Conservation (phyloP, 768 basidiomycete species). For the Pseudohyphozyma bogoriensis region DNA sequence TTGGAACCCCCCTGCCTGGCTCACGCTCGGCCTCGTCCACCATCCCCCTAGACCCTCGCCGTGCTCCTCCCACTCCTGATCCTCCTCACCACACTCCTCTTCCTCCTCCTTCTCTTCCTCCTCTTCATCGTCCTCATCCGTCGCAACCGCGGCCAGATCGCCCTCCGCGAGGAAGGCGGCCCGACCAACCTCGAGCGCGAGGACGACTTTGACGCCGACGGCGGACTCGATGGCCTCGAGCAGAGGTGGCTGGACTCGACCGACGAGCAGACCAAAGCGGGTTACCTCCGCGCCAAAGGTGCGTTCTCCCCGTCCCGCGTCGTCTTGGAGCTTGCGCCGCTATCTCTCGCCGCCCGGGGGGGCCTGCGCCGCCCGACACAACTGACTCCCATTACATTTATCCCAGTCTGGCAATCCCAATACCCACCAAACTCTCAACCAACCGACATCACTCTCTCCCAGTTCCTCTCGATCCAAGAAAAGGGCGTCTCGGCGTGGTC, state of each 20-base stretch:
- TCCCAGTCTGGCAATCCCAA: conserved; percentile 53
- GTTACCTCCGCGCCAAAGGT: conserved; percentile 85
- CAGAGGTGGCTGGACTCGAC: conserved; percentile 83
- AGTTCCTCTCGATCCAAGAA: conserved; percentile 97
- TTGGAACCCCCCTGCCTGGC: background rate
- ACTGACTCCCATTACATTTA: no score
- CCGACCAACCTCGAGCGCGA: conserved; percentile 88
- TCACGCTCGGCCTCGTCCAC: background rate
- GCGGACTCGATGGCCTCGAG: conserved; percentile 86
- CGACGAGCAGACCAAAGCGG: conserved; percentile 53
- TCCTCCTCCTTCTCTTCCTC: conserved; percentile 87
- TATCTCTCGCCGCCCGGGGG: background rate
- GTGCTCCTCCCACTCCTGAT: conserved; percentile 86
- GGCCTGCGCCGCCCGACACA: background rate
- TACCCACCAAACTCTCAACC: conserved; percentile 86
- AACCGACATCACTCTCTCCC: conserved; percentile 94
- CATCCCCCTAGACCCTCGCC: conserved; percentile 19
- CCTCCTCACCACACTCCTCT: conserved; percentile 82
- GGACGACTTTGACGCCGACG: conserved; percentile 75
- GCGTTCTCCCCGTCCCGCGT: background rate
- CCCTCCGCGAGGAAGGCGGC: conserved; percentile 74
- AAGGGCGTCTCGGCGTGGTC: conserved; percentile 99
- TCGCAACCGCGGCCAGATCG: conserved; percentile 63
- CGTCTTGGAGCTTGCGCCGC: background rate
- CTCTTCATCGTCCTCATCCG: conserved; percentile 57